Base-by-base conservation (phyloP, 1,284 basidiomycete species). In the Puccinia horiana region DNA sequence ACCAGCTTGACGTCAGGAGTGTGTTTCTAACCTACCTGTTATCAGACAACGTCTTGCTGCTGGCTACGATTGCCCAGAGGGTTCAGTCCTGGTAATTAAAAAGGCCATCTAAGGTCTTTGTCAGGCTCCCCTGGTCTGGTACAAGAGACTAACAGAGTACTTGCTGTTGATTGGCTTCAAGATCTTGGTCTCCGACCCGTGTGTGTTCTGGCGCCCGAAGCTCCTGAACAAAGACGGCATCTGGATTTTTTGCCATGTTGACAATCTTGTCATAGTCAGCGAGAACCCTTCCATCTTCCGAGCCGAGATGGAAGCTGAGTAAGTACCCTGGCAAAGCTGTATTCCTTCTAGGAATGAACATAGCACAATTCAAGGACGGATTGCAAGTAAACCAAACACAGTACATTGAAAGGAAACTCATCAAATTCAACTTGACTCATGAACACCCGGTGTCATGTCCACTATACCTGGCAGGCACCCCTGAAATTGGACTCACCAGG, bases 1-100 rank as follows among this genome's bases (percentile, higher is more conserved):
- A 54, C 40, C 83, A 83, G 56, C 70, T 44, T 8, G 83, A 84
- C 47, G 49, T 83, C 58, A 63, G 40, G 61, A 35, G 20, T 63
- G 44, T 14, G 32, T 82, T 42, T 32, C 37, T 42, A 61, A 83
- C 37, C 54, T 14, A 35, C n/a, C n/a, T n/a, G n/a, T n/a, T n/a
- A n/a, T n/a, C n/a, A n/a, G n/a, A n/a, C n/a, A n/a, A n/a, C n/a
- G 35, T 75, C 2, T 26, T 12, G 2, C 5, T 75, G 1, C 4
- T n/a, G 72, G 72, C 16, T 26, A 42, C 18, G 35, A 72, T 3
- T 42, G 40, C 14, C 29, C 26, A 5, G 4, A 3, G 1, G 20
- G 20, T 16, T 26, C 29, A 14, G 23, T 72, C 11, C 40, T 72
- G 5, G 29, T 47, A 35, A 47, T 73, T 12, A 73, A 73, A 12